Conservation (phyloP, 345 rosid species). For the Gossypium raimondii region DNA sequence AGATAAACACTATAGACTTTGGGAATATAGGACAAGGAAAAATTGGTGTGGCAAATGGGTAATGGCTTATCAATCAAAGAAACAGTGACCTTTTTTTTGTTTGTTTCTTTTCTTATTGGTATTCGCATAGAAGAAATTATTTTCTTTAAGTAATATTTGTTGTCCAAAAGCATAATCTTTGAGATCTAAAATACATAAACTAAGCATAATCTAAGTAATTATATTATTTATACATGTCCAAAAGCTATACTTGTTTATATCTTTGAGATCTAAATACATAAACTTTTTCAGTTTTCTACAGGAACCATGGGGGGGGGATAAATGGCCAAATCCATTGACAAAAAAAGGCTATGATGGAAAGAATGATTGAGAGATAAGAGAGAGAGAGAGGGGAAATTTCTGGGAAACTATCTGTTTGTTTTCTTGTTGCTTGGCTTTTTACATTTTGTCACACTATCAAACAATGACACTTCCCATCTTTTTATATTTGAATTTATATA, state of each 20-base stretch:
- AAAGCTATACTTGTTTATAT: neutral
- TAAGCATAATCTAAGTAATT: neutral
- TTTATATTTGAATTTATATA: too few species aligned
- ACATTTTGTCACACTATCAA: neutral
- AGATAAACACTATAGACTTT: neutral
- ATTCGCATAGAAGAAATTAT: neutral
- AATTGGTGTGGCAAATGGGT: neutral
- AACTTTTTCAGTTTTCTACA: neutral
- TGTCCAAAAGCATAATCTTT: neutral
- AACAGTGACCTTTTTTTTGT: neutral
- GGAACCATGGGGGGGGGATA: neutral
- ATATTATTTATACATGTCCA: neutral
- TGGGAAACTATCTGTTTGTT: conserved; percentile 5
- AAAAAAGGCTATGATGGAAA: neutral
- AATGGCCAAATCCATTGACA: neutral
- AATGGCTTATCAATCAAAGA: conserved; percentile 3
- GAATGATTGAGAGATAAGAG: neutral
- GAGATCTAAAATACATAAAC: neutral
- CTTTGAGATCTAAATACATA: neutral
- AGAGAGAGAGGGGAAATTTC: conserved; percentile 17
- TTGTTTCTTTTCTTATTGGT: neutral
- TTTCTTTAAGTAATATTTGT: neutral
- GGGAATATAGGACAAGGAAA: neutral
- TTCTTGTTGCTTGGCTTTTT: conserved; percentile 14
- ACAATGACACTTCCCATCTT: neutral